These are phyloP conservation scores for Globisporangium rhizosaccharum DNA, from an alignment of 352 stramenopile genomes.

Conservation along the genomic window DNA sequence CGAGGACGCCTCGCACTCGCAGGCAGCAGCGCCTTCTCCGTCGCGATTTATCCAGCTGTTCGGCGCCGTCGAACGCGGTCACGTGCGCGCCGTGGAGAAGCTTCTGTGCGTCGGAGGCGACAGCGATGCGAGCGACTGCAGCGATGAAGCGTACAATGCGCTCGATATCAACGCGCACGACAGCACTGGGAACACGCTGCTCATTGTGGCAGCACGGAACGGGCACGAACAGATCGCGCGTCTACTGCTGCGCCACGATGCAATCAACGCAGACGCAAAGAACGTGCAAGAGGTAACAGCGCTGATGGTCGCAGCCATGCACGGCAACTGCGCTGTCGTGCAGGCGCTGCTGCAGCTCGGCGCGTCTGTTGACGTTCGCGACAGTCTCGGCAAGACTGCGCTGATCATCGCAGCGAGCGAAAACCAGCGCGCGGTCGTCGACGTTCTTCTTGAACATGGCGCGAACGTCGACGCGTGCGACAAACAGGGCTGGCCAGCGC, in stretches of 20 bases:
- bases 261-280: constrained; percentile 2
- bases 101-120: not conserved
- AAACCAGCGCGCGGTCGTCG: not conserved
- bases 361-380: not conserved
- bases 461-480: constrained; percentile 2
- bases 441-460: constrained; percentile 1
- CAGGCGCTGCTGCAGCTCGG: constrained; percentile 1
- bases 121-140: not conserved
- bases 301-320: constrained; percentile 2
- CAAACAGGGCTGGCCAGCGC: constrained; percentile 9
- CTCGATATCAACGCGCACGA: constrained; percentile 2
- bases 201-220: constrained; percentile 7
- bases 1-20: not conserved
- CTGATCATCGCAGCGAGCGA: constrained; percentile 3
- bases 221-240: constrained; percentile 20
- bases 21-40: not conserved
- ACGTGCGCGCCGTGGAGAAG: not conserved
- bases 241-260: constrained; percentile 11
- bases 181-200: constrained; percentile 1
- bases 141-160: not conserved
- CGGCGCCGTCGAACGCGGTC: constrained; percentile 3
- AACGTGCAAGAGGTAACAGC: constrained; percentile 3
- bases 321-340: not conserved
- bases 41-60: constrained; percentile 1
- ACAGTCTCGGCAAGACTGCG: constrained; percentile 2